These are phyloP conservation scores for Lentinula sp. DNA, from an alignment of 768 basidiomycete genomes.

Conservation along the genomic window DNA sequence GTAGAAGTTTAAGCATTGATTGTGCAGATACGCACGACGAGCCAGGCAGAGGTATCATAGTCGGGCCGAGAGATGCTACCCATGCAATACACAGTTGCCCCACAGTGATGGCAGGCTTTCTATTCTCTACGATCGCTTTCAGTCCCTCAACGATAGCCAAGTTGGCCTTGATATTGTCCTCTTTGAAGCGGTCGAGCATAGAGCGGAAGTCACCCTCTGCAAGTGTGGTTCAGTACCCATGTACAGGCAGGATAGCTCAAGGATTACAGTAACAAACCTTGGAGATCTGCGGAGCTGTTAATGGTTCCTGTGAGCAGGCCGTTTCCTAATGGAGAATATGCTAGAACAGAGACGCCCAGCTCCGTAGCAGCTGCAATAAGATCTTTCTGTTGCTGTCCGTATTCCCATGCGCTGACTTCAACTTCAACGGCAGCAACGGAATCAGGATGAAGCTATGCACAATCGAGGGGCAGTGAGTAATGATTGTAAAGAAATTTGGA, in stretches of 20 bases:
- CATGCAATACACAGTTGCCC: conserved; percentile 40
- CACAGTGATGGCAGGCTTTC: conserved; percentile 33
- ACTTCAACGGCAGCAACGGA: conserved; percentile 55
- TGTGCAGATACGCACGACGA: conserved; percentile 14
- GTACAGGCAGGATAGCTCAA: not conserved
- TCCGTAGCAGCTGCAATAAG: conserved; percentile 51
- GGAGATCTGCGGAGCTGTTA: conserved; percentile 29
- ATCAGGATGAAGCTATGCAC: conserved; percentile 35
- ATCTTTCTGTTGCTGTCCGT: conserved; percentile 45
- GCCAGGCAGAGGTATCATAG: conserved; percentile 49
- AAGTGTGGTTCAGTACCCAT: not conserved
- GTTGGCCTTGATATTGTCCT: conserved; percentile 39
- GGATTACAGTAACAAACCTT: conserved; percentile 9
- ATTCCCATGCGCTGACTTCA: conserved; percentile 29
- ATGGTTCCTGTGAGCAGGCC: conserved; percentile 49
- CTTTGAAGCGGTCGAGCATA: conserved; percentile 36
- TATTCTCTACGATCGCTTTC: conserved; percentile 26
- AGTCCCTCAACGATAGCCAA: conserved; percentile 36
- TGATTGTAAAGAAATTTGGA: too few relatives aligned
- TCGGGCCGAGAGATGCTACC: conserved; percentile 30
- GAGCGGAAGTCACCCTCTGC: conserved; percentile 35
- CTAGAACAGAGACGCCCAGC: conserved; percentile 52
- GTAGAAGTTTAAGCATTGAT: not conserved
- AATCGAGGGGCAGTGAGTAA: not conserved
- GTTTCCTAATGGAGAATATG: conserved; percentile 53